Evolutionary conservation across 257 asterid species (phyloP).

Genomic region (Rauvolfia tetraphylla): DNA sequence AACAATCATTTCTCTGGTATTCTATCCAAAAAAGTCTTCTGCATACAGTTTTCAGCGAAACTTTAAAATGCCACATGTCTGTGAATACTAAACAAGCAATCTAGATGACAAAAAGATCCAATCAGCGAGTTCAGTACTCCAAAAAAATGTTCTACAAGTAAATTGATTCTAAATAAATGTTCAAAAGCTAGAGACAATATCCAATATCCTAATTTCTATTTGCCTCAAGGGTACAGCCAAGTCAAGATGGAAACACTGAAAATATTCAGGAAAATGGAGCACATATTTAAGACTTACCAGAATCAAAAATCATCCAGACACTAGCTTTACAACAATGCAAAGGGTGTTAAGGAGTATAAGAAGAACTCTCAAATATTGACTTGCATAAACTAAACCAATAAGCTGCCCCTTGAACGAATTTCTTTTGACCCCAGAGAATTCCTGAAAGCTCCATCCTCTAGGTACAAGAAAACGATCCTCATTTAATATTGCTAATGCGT

Average conservation of each 20-base stretch:
- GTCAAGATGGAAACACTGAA: conserved; percentile 1
- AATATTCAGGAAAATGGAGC: not conserved
- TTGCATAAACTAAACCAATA: conserved; percentile 66
- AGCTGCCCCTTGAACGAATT: conserved; percentile 73
- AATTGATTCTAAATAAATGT: not conserved
- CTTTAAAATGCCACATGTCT: not conserved
- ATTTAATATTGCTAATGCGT: conserved; percentile 43
- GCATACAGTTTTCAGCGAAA: not conserved
- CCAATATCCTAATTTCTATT: not conserved
- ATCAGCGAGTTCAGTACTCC: not conserved
- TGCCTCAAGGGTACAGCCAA: not conserved
- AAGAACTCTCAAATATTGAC: conserved; percentile 65
- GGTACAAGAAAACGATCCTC: conserved; percentile 74
- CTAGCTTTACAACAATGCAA: conserved; percentile 54
- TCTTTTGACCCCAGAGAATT: conserved; percentile 61
- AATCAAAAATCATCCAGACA: conserved; percentile 45
- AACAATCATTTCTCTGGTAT: not conserved
- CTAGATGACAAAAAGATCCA: not conserved
- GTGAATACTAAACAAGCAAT: not conserved
- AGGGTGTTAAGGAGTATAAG: conserved; percentile 60
- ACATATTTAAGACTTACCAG: not conserved
- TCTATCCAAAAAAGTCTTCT: not conserved
- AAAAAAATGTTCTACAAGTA: not conserved
- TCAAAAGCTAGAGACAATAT: not conserved
- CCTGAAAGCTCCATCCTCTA: conserved; percentile 83